Evolutionary conservation across 2,329 filamentous ascomycete species (phyloP), one percentile per base, ranked within the genome.

Genomic region (Trichophyton simii): DNA sequence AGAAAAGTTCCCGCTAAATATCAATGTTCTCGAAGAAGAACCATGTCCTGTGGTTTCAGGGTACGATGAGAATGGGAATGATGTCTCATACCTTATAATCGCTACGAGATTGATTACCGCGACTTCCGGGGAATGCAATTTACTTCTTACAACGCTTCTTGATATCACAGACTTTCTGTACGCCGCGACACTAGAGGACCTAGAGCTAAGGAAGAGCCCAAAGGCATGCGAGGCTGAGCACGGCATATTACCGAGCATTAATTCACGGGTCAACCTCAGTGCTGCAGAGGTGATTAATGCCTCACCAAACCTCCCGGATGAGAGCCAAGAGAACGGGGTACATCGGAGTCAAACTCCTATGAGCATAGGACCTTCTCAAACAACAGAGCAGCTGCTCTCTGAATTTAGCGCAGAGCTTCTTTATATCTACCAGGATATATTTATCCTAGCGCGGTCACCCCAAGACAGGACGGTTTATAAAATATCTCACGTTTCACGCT

Each of bases 401-500:
- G 64, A 66, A 22, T 68, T 69, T 57, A 67, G 67, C 52, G 62
- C 55, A 25, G 63, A 60, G 44, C 60, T 70, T 22, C 66, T 68
- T 36, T 60, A 64, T 25, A 60, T 71, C 38, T 70, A 71, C 61
- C 66, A 66, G 34, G 65, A 70, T 46, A 70, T 66, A 42, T 70
- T 70, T 61, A 65, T 70, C 46, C 65, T 70, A 41, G 65, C 64
- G 38, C 63, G 65, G 55, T 66, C 65, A 25, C 65, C 64, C n/a
- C 62, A 67, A 31, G 65, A 67, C 44, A 65, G 66, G 18, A 60
- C 60, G 11, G 64, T 64, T 55, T 71, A 68, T 46, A 68, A 70
- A 59, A 70, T 71, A 28, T 69, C 67, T 61, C 68, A 71, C 61
- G 66, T 71, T 25, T 71, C 68, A 48, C 65, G 65, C 13, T 63